Conservation (phyloP, 106 monocot species). For the Allium fistulosum region DNA sequence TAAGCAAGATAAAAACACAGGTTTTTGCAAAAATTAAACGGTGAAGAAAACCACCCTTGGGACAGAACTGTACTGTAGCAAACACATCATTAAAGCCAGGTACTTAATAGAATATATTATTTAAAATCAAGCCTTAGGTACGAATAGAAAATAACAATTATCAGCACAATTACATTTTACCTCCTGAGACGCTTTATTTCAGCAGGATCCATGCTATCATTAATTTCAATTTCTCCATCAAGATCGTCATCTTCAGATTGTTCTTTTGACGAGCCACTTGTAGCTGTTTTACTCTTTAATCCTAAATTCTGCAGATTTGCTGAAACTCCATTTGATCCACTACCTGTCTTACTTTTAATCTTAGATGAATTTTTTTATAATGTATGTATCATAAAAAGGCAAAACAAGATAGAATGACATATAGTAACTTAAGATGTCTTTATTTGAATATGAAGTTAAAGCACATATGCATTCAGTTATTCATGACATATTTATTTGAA, state of each 20-base stretch:
- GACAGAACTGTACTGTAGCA: too few species aligned
- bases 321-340: conserved; percentile 28
- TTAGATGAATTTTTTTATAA: conserved; percentile 17
- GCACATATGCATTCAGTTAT: too few species aligned
- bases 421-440: too few species aligned
- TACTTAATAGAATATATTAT: too few species aligned
- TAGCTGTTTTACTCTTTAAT: conserved; percentile 25
- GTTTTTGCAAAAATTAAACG: too few species aligned
- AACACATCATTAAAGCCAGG: too few species aligned
- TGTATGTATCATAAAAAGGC: not conserved
- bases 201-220: conserved; percentile 54
- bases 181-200: conserved; percentile 76
- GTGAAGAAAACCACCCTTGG: too few species aligned
- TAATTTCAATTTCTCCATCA: conserved; percentile 61
- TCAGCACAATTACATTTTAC: conserved; percentile 20
- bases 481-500: too few species aligned
- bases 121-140: too few species aligned
- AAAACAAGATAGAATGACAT: not conserved
- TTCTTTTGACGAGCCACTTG: conserved; percentile 71
- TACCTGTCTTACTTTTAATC: conserved; percentile 26
- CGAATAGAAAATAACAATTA: too few species aligned
- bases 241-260: conserved; percentile 80
- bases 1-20: too few species aligned
- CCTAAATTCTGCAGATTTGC: conserved; percentile 27
- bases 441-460: too few species aligned